Percentiles rank a stretch among this genome's conserved stretches.
These are phyloP conservation scores for Pseudopediastrum boryanum DNA, from an alignment of 139 green algal genomes.

Conservation along the genomic window DNA sequence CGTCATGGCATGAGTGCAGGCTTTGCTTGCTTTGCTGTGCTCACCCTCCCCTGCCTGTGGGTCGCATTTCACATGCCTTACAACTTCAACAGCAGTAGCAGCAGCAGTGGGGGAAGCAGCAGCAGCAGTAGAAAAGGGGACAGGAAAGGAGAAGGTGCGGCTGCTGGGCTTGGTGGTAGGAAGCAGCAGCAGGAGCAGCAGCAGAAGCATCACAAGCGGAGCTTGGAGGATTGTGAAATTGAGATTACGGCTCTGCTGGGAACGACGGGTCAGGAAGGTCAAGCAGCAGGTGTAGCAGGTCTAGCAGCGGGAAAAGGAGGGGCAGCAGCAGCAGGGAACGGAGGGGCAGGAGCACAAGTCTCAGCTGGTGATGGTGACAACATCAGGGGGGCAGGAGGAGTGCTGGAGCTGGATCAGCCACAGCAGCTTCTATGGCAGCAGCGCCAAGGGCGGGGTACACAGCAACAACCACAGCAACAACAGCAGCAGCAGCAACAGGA, in stretches of 20 bases:
- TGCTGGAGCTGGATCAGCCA: not conserved
- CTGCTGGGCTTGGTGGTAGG: no score
- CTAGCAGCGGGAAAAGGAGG: not conserved
- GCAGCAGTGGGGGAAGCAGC: no score
- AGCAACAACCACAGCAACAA: slow-evolving; percentile 10
- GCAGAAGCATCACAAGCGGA: no score
- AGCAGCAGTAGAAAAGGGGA: no score
- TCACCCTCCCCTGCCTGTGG: slow-evolving; percentile 37
- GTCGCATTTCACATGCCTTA: slow-evolving; percentile 17
- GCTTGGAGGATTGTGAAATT: not conserved
- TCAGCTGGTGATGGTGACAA: not conserved
- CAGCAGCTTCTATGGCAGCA: not conserved
- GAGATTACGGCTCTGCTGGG: not conserved
- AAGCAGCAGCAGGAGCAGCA: no score
- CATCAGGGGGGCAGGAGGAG: not conserved
- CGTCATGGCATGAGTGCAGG: slow-evolving; percentile 32
- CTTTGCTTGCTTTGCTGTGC: slow-evolving; percentile 36
- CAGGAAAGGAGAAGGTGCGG: no score
- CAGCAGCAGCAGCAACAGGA: not conserved
- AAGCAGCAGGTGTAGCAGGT: slow-evolving; percentile 20
- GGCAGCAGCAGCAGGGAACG: not conserved
- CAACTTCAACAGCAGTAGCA: no score
- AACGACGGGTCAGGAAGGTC: no score
- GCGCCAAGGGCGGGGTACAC: slow-evolving; percentile 12
- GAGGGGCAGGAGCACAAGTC: slow-evolving; percentile 14